A percentile compares a stretch with the other conserved stretches of the same genome.
Evolutionary conservation across 306 rosid genomes (phyloP).

Genomic region (Cucurbita pepo): DNA sequence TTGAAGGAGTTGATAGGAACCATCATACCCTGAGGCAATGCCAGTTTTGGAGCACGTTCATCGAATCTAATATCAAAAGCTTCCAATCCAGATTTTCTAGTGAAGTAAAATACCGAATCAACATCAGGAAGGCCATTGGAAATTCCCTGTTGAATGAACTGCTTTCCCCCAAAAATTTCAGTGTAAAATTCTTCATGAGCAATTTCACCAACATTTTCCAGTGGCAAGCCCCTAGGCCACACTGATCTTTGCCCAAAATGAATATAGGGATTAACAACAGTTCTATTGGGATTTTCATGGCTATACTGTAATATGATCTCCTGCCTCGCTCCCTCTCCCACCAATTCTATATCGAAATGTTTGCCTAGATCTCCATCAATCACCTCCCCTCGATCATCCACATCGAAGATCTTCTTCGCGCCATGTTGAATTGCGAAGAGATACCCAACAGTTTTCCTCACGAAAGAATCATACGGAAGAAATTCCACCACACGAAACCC

Average conservation of each 20-base stretch:
- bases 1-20: constrained; percentile 81
- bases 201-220: constrained; percentile 84
- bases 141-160: constrained; percentile 85
- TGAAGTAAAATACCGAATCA: constrained; percentile 87
- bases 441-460: constrained; percentile 85
- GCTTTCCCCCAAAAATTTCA: constrained; percentile 79
- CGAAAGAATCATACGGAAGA: constrained; percentile 75
- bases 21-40: constrained; percentile 87
- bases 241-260: constrained; percentile 97
- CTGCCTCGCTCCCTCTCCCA: constrained; percentile 77
- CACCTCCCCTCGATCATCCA: constrained; percentile 91
- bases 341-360: constrained; percentile 76
- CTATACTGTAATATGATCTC: constrained; percentile 72
- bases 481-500: constrained; percentile 76
- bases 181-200: constrained; percentile 84
- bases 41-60: constrained; percentile 77
- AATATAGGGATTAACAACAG: constrained; percentile 68
- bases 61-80: constrained; percentile 70
- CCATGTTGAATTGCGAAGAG: constrained; percentile 94
- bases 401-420: constrained; percentile 78
- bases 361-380: constrained; percentile 77
- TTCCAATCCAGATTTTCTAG: constrained; percentile 73
- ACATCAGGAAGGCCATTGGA: constrained; percentile 93
- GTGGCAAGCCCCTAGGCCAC: constrained; percentile 95
- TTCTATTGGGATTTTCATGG: constrained; percentile 75